phyloP scores from a whole-genome alignment of 2,329 filamentous ascomycete species.

The Juglanconis sp. region DNA sequence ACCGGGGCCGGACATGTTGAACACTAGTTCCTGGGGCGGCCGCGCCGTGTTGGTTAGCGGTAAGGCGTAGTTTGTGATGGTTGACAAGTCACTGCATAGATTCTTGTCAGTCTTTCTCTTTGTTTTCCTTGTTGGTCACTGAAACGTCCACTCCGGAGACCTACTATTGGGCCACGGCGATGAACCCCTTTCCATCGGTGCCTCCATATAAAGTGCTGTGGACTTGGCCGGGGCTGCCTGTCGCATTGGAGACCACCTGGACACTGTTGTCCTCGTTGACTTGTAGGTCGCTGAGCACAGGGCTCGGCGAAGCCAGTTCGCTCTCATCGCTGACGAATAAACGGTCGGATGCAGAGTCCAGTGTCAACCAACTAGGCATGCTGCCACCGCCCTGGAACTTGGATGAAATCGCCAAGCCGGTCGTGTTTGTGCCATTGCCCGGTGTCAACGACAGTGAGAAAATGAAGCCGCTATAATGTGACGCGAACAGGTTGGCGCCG shows the following conservation, averaged over 20 bases:
- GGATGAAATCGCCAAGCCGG: constrained; percentile 27
- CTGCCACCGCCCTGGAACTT: constrained; percentile 30
- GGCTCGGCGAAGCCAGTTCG: constrained; percentile 30
- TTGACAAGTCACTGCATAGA: constrained; percentile 35
- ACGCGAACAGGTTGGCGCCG: constrained; percentile 30
- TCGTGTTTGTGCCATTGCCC: constrained; percentile 20
- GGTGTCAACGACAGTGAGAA: constrained; percentile 32
- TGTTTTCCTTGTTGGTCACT: neutral
- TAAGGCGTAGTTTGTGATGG: constrained; percentile 41
- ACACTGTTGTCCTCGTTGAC: constrained; percentile 31
- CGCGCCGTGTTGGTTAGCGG: constrained; percentile 29
- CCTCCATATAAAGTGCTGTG: constrained; percentile 40
- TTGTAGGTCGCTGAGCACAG: too few relatives aligned
- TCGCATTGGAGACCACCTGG: constrained; percentile 29
- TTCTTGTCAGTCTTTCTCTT: constrained; percentile 13
- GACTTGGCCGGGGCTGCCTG: constrained; percentile 35
- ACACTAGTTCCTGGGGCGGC: constrained; percentile 35
- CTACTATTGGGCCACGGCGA: constrained; percentile 44
- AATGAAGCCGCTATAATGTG: constrained; percentile 38
- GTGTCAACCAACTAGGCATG: constrained; percentile 36
- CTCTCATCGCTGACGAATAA: constrained; percentile 38
- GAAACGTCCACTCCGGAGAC: constrained; percentile 9
- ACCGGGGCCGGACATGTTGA: constrained; percentile 40
- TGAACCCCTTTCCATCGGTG: constrained; percentile 35
- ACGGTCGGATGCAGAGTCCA: constrained; percentile 28